Percentiles rank a stretch among this genome's conserved stretches.
Evolutionary conservation across 371 early-diverging fungal species (phyloP).

Genomic region (Parasitella parasitica): DNA sequence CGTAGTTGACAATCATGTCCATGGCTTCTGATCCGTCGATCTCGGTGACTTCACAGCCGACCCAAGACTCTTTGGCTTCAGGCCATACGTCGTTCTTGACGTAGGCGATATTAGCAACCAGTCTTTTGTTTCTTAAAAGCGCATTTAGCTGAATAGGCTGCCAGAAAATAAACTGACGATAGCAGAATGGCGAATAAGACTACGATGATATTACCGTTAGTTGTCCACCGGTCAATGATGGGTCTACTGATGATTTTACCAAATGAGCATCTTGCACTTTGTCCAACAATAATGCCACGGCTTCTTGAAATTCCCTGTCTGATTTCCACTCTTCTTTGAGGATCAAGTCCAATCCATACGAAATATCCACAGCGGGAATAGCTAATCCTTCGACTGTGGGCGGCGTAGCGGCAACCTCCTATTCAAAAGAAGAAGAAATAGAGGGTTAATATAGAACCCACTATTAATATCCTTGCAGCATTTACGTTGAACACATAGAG

Average conservation of each 20-base stretch:
- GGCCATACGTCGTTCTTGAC: constrained; percentile 53
- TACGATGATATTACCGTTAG: constrained; percentile 5
- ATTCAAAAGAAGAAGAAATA: no score
- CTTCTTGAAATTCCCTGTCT: constrained; percentile 50
- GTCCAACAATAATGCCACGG: constrained; percentile 47
- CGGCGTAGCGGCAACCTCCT: constrained; percentile 50
- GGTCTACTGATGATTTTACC: constrained; percentile 16
- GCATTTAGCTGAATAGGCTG: constrained; percentile 54
- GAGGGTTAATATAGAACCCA: no score
- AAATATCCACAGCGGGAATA: constrained; percentile 43
- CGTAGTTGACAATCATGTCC: constrained; percentile 53
- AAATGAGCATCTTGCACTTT: constrained; percentile 54
- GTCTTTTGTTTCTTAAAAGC: constrained; percentile 37
- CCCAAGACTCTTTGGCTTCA: constrained; percentile 46
- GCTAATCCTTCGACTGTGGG: constrained; percentile 41
- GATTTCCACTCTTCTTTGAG: constrained; percentile 44
- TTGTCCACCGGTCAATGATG: neutral
- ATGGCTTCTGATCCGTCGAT: constrained; percentile 49
- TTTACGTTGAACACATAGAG: constrained; percentile 53
- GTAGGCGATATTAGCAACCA: constrained; percentile 49
- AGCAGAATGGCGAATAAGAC: constrained; percentile 52
- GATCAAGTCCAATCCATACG: constrained; percentile 45
- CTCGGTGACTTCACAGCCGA: constrained; percentile 48
- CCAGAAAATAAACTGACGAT: constrained; percentile 55
- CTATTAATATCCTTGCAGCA: no score